Conservation (phyloP, 2,329 filamentous ascomycete genomes). For the Fusarium oligoseptatum region DNA sequence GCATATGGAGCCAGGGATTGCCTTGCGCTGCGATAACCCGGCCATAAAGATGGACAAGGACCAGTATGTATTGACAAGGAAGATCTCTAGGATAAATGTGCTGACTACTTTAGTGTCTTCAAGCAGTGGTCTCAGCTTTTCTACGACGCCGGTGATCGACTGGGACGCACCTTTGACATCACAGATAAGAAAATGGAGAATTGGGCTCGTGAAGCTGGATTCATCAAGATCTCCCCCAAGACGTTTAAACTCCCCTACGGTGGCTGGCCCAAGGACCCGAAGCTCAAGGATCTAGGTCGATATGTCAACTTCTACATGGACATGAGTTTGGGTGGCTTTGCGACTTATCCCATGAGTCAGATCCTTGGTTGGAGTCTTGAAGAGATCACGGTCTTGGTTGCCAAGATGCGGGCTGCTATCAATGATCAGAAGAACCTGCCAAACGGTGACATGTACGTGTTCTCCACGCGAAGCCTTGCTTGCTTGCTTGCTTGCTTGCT, state of each 20-base stretch:
- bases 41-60: background rate
- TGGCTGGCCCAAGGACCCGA: background rate
- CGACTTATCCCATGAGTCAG: conserved; percentile 26
- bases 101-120: background rate
- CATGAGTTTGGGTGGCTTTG: conserved; percentile 32
- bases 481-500: background rate
- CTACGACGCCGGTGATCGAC: conserved; percentile 21
- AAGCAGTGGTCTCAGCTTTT: conserved; percentile 25
- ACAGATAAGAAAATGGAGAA: conserved; percentile 19
- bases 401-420: conserved; percentile 29
- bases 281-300: background rate
- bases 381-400: conserved; percentile 26
- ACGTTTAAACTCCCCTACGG: background rate
- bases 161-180: conserved; percentile 18
- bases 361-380: conserved; percentile 33
- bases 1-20: background rate
- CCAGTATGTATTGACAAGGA: background rate
- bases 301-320: conserved; percentile 31
- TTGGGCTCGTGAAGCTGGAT: background rate
- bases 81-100: too few relatives aligned
- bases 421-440: conserved; percentile 6
- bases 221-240: background rate
- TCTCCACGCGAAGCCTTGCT: background rate
- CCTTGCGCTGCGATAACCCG: background rate
- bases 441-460: background rate